These are phyloP conservation scores for Sporothrix pseudoabietina DNA, from an alignment of 2,329 filamentous ascomycete species.

Conservation along the genomic window DNA sequence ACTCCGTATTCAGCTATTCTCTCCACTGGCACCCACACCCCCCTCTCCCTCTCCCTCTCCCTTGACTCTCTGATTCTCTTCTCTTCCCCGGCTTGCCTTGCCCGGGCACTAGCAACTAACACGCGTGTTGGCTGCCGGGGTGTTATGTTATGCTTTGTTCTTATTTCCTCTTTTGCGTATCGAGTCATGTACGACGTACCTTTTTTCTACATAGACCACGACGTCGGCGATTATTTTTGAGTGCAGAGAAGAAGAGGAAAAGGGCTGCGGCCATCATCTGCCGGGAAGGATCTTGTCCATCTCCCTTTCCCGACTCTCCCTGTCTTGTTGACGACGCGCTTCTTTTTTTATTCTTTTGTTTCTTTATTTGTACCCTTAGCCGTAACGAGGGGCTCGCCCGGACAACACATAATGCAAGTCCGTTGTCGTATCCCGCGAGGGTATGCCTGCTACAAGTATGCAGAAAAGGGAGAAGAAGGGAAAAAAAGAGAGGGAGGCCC, in stretches of 20 bases:
- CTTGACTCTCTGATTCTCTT: too few relatives aligned
- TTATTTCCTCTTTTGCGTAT: background rate
- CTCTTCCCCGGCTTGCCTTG: background rate
- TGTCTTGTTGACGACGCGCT: background rate
- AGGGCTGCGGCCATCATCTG: background rate
- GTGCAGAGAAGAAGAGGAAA: background rate
- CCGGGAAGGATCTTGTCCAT: background rate
- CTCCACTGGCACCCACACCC: background rate
- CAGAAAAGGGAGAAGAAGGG: background rate
- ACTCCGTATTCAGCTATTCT: background rate
- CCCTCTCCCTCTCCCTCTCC: too few relatives aligned
- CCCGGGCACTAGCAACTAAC: constrained; percentile 8
- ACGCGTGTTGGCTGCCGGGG: background rate
- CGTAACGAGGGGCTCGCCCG: background rate
- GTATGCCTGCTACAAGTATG: background rate
- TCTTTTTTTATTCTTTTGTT: background rate
- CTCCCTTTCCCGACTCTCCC: background rate
- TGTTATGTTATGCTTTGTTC: background rate
- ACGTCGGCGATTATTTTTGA: background rate
- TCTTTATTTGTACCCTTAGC: background rate
- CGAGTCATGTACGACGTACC: constrained; percentile 3
- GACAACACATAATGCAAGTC: background rate
- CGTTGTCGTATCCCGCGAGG: background rate
- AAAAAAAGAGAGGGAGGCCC: background rate
- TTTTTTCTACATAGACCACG: background rate